Conservation (phyloP, 805 yeast genomes). For the Wickerhamomyces chambardii region DNA sequence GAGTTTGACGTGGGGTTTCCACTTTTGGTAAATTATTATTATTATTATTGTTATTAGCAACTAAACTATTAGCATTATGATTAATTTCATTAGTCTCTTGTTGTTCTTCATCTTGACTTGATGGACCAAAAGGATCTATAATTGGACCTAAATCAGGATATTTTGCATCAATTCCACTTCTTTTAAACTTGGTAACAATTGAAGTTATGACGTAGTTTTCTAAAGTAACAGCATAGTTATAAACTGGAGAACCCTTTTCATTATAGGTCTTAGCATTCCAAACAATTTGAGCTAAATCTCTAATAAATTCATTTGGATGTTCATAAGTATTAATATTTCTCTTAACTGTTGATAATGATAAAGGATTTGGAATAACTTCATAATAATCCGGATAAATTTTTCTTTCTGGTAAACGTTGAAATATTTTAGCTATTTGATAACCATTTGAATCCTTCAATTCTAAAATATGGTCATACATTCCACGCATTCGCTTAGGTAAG, state of each 20-base stretch:
- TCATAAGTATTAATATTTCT: constrained; percentile 48
- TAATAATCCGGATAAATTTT: constrained; percentile 71
- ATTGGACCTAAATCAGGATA: constrained; percentile 57
- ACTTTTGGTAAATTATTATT: no score
- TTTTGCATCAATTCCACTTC: constrained; percentile 21
- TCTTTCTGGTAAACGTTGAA: constrained; percentile 66
- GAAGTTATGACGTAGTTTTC: constrained; percentile 30
- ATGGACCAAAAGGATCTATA: constrained; percentile 29
- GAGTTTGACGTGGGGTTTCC: no score
- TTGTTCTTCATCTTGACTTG: neutral
- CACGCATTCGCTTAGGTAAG: constrained; percentile 12
- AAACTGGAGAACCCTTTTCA: constrained; percentile 56
- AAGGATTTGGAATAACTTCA: constrained; percentile 69
- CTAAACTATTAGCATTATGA: no score
- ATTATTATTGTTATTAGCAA: neutral
- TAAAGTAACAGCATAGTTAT: constrained; percentile 50
- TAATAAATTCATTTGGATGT: constrained; percentile 58
- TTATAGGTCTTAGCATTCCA: constrained; percentile 90
- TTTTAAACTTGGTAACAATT: constrained; percentile 24
- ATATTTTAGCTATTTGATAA: constrained; percentile 40
- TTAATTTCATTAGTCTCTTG: neutral
- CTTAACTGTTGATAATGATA: constrained; percentile 67
- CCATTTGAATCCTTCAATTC: constrained; percentile 32
- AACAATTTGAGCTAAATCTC: constrained; percentile 73
- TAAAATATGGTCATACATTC: constrained; percentile 28